phyloP scores from a whole-genome alignment of 495 filamentous ascomycete genomes.

The Hypomontagnella submonticulosa region DNA sequence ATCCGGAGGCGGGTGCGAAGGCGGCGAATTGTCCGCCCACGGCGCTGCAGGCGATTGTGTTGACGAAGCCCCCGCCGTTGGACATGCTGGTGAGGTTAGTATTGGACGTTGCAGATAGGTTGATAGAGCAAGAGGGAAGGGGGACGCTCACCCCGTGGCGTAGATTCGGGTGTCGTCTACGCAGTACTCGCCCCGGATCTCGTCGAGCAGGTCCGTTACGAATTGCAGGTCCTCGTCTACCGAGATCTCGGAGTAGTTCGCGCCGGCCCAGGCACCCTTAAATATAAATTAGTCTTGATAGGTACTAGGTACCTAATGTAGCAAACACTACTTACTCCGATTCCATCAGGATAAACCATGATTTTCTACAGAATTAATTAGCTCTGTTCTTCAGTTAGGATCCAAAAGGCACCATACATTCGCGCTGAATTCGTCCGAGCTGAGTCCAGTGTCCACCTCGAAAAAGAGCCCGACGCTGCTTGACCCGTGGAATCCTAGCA shows the following conservation, averaged over 20 bases:
- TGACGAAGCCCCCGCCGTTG: slow-evolving; percentile 66
- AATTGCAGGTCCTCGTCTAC: slow-evolving; percentile 60
- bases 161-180: slow-evolving; percentile 64
- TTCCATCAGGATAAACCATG: slow-evolving; percentile 49
- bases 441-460: slow-evolving; percentile 47
- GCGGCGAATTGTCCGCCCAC: slow-evolving; percentile 56
- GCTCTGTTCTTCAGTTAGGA: not conserved
- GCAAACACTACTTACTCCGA: slow-evolving; percentile 34
- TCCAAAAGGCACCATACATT: slow-evolving; percentile 25
- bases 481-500: slow-evolving; percentile 48
- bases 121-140: not conserved
- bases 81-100: slow-evolving; percentile 53
- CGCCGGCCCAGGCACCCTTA: slow-evolving; percentile 49
- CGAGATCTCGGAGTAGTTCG: slow-evolving; percentile 47
- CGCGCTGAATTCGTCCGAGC: slow-evolving; percentile 39
- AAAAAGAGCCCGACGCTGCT: slow-evolving; percentile 49
- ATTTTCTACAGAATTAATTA: slow-evolving; percentile 40
- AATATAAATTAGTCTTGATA: not conserved
- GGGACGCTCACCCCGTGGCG: slow-evolving; percentile 52
- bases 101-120: not conserved
- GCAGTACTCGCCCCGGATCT: slow-evolving; percentile 58
- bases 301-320: not conserved
- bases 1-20: slow-evolving; percentile 55
- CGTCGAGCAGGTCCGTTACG: slow-evolving; percentile 58
- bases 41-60: slow-evolving; percentile 62